Evolutionary conservation across 192 early-diverging fungal species (phyloP).

Genomic region (Cetraspora pellucida): DNA sequence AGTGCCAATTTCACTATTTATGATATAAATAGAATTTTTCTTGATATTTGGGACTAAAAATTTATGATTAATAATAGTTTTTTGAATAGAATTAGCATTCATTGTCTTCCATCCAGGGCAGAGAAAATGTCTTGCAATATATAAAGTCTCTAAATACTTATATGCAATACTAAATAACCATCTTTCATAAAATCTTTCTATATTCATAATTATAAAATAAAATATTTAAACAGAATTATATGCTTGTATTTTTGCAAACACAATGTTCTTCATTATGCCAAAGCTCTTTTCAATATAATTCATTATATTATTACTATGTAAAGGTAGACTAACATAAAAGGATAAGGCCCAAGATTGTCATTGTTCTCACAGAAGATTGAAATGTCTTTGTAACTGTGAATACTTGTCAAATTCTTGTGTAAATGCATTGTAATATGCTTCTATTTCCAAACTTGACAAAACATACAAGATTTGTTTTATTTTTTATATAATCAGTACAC

Average conservation of each 20-base stretch:
- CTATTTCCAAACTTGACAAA: neutral
- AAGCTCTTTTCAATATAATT: neutral
- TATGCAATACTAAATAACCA: neutral
- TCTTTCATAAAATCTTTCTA: neutral
- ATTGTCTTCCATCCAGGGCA: neutral
- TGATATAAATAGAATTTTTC: neutral
- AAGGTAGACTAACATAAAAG: neutral
- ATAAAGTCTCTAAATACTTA: neutral
- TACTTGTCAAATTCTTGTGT: neutral
- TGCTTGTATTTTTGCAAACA: neutral
- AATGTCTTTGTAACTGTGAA: neutral
- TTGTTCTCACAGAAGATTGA: neutral
- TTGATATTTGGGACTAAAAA: neutral
- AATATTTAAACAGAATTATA: neutral
- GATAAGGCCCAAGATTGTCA: neutral
- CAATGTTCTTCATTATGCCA: neutral
- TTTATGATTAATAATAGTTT: neutral
- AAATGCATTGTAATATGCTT: neutral
- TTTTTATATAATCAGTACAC: neutral
- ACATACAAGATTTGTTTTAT: neutral
- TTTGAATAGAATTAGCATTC: neutral
- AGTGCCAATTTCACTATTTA: neutral
- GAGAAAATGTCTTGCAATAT: neutral
- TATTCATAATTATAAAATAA: neutral
- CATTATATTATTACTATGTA: neutral